These are phyloP conservation scores for Dendrobium chrysotoxum DNA, from an alignment of 106 monocot genomes.

Conservation along the genomic window DNA sequence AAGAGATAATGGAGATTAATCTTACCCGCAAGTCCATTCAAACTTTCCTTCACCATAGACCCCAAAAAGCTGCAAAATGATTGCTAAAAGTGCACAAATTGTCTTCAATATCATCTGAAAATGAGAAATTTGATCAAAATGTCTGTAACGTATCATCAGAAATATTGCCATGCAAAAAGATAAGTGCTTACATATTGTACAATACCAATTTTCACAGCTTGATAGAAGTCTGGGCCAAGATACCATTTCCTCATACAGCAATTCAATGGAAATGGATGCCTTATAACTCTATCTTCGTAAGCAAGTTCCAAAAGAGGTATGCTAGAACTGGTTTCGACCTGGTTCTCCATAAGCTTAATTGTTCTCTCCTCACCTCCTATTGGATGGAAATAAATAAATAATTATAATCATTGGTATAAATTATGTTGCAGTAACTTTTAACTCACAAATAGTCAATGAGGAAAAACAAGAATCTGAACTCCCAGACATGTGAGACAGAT, in stretches of 20 bases:
- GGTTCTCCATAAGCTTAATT: constrained; percentile 83
- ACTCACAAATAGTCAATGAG: not conserved
- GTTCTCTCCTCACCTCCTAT: constrained; percentile 92
- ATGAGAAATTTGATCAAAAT: constrained; percentile 3
- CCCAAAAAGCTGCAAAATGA: constrained; percentile 71
- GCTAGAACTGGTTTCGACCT: constrained; percentile 38
- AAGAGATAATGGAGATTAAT: not conserved
- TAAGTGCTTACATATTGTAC: constrained; percentile 87
- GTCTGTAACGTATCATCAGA: not conserved
- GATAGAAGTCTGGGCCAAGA: constrained; percentile 85
- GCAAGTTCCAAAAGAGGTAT: constrained; percentile 65
- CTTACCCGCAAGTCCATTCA: constrained; percentile 86
- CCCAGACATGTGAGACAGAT: too few species aligned
- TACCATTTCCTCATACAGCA: constrained; percentile 75
- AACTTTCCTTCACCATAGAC: constrained; percentile 98
- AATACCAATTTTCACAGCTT: constrained; percentile 96
- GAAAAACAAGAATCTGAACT: not conserved
- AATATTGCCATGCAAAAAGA: constrained; percentile 8
- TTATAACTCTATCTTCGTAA: constrained; percentile 59
- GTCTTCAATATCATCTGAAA: constrained; percentile 97
- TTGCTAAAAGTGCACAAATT: constrained; percentile 80
- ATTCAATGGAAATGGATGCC: constrained; percentile 95
- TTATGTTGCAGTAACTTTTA: not conserved
- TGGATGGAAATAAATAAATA: constrained; percentile 1
- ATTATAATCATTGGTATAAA: not conserved